These are phyloP conservation scores for Taxawa tesnikishii DNA, from an alignment of 2,329 filamentous ascomycete genomes.

Conservation along the genomic window DNA sequence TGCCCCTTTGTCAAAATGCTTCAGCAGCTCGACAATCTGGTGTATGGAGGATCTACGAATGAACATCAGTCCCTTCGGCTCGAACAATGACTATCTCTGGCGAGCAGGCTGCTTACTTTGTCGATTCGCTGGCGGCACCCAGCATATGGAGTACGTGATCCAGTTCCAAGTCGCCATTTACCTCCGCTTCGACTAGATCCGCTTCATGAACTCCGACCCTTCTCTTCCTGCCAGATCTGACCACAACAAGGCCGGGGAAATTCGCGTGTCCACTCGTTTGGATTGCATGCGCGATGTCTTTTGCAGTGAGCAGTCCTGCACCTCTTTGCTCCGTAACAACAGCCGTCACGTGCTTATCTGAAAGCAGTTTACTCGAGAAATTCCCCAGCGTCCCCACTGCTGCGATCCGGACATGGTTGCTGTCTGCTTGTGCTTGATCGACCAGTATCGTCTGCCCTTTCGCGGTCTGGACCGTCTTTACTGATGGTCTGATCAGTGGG, in stretches of 20 bases:
- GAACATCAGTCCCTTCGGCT: too few relatives aligned
- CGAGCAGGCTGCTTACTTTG: conserved; percentile 7
- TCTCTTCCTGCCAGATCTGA: conserved; percentile 15
- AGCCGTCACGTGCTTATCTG: conserved; percentile 19
- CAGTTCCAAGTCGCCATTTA: conserved; percentile 16
- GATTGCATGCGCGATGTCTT: conserved; percentile 16
- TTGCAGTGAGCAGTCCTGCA: conserved; percentile 14
- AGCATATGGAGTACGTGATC: conserved; percentile 21
- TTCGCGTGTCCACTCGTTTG: conserved; percentile 12
- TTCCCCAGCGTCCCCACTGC: conserved; percentile 17
- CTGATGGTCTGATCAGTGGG: conserved; percentile 19
- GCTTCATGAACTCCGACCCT: conserved; percentile 12
- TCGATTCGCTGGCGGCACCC: conserved; percentile 14
- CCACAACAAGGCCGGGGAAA: conserved; percentile 16
- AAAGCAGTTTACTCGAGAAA: conserved; percentile 22
- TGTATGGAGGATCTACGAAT: conserved; percentile 14
- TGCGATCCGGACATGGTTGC: conserved; percentile 16
- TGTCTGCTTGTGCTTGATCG: conserved; percentile 14
- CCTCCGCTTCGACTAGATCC: conserved; percentile 16
- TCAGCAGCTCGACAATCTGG: conserved; percentile 15
- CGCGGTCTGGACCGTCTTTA: conserved; percentile 14
- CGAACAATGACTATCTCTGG: too few relatives aligned
- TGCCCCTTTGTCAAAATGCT: conserved; percentile 15
- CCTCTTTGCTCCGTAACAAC: conserved; percentile 16
- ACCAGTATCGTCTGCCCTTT: conserved; percentile 19